A percentile compares a stretch with the other conserved stretches of the same genome.
Conservation (phyloP, 176 grass and related monocot species). For the Musa troglodytarum region DNA sequence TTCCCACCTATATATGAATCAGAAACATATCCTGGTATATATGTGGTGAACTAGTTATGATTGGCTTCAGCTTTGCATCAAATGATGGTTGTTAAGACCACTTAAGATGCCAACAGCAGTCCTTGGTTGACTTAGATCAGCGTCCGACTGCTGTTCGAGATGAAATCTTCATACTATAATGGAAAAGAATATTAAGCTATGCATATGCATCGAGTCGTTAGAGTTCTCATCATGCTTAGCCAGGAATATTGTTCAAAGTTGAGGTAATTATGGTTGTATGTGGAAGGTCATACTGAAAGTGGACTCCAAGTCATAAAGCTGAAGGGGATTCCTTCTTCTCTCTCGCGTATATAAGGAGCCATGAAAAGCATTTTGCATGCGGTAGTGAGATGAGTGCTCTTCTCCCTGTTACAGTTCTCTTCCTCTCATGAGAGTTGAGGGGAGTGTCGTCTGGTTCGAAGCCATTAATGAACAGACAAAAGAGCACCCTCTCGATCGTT, state of each 20-base stretch:
- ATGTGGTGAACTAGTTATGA: no score
- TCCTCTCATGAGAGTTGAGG: slow-evolving; percentile 1
- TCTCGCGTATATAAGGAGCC: not conserved
- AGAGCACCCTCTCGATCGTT: not conserved
- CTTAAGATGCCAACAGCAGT: not conserved
- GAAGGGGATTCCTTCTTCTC: not conserved
- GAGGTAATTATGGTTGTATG: not conserved
- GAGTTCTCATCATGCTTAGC: no score
- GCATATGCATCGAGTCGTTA: not conserved
- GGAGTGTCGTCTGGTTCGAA: slow-evolving; percentile 19
- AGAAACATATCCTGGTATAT: no score
- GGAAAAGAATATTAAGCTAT: no score
- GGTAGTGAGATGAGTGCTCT: not conserved
- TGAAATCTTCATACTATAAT: no score
- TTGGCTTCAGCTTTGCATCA: not conserved
- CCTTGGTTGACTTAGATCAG: not conserved
- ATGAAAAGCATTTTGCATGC: not conserved
- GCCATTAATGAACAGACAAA: not conserved
- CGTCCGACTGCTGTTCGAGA: not conserved
- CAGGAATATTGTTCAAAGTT: not conserved
- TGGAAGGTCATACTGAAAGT: slow-evolving; percentile 9
- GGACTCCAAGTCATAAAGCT: not conserved
- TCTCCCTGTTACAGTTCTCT: not conserved
- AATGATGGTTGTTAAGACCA: not conserved
- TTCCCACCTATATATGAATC: no score